Base-by-base conservation (phyloP, 2,329 filamentous ascomycete species). In the Verticillium tricorpus region DNA sequence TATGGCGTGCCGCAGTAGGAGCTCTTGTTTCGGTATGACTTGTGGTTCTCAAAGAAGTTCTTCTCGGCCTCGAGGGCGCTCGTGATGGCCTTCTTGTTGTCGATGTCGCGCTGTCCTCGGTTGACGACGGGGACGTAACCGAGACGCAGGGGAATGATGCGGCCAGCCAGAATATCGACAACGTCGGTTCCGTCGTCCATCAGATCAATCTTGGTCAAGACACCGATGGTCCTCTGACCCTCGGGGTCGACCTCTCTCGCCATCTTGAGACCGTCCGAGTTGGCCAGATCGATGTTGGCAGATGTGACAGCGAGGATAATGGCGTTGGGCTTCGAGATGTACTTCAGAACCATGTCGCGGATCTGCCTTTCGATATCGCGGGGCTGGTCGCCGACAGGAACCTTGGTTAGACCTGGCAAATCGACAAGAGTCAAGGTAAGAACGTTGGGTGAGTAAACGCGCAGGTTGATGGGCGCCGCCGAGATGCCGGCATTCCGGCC, bases 101-200 rank as follows among this genome's bases (percentile, higher is more conserved):
- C 95, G 72, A 99, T 99, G 77, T 99, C 95, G 70, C 95, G 88
- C 79, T 99, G 95, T 57, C 95, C 95, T 79, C 95, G 87, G 82
- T 99, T 99, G 74, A 99, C 95, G 19, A 99, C 95, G 19, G 95
- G 95, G 25, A 99, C 92, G 73, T 99, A 99, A 69, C 95, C 95
- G 68, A 99, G 80, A 65, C 95, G 88, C 69, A 99, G 82, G 45
- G 95, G 95, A 75, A 99, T 99, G 75, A 99, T 96, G 71, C 95
- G 90, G 63, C 96, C 96, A 67, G 95, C 96, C 71, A 99, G 84
- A 81, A 99, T 99, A 78, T 99, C 95, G 68, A 99, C 94, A 52
- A 98, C 95, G 72, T 99, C 95, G 60, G 95, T 99, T 61, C 95
- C 95, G 31, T 97, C 92, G 76, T 99, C 95, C 95, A 99, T 99